Evolutionary conservation across 164 flowering plant genomes (phyloP).

Genomic region (Vitis riparia): DNA sequence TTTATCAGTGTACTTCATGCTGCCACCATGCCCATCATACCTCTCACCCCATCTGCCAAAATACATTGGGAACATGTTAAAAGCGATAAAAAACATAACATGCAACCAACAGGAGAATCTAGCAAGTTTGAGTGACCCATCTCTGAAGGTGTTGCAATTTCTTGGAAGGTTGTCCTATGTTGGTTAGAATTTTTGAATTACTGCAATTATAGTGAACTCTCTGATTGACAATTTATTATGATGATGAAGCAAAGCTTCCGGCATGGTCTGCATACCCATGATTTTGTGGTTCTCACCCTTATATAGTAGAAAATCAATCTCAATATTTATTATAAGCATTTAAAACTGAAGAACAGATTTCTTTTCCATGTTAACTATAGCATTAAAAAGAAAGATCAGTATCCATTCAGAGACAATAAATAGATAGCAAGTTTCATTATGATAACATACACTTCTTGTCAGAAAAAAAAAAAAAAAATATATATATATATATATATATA

Average conservation of each 20-base stretch:
- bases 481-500: no score
- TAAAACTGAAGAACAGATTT: no score
- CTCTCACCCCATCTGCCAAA: slow-evolving; percentile 94
- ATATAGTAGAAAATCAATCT: not conserved
- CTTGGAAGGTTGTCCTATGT: not conserved
- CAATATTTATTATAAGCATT: not conserved
- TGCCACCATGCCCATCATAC: slow-evolving; percentile 86
- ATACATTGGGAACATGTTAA: not conserved
- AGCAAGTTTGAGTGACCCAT: not conserved
- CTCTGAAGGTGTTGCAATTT: not conserved
- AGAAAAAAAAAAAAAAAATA: no score
- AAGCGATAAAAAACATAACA: not conserved
- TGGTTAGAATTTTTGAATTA: not conserved
- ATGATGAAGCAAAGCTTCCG: not conserved
- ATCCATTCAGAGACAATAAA: no score
- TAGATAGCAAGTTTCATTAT: no score
- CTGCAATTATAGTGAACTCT: not conserved
- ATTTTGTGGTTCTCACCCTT: no score
- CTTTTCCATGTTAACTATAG: no score
- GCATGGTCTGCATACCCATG: no score
- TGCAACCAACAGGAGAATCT: not conserved
- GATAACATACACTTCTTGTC: no score
- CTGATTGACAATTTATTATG: not conserved
- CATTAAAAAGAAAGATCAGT: no score
- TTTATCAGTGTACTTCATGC: slow-evolving; percentile 95